These are phyloP conservation scores for Sisymbrium irio DNA, from an alignment of 345 rosid species.

Conservation along the genomic window DNA sequence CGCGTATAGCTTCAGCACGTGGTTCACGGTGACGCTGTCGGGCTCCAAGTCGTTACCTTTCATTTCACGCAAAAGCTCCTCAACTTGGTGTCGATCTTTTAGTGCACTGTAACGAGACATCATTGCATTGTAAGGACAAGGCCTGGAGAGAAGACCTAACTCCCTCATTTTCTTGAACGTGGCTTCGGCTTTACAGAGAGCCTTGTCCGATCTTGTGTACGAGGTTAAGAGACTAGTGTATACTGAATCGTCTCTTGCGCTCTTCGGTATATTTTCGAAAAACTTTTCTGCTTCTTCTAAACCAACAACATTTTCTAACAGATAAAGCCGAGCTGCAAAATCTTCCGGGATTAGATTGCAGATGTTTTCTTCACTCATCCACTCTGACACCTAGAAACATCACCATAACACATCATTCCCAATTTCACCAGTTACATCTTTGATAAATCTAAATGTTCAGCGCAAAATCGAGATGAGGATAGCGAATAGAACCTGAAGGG, in stretches of 20 bases:
- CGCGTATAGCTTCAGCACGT: not conserved
- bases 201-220: not conserved
- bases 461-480: no score
- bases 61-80: conserved; percentile 5
- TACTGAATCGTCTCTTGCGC: not conserved
- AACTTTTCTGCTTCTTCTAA: not conserved
- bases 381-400: conserved; percentile 1
- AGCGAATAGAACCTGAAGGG: not conserved
- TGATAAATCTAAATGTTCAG: no score
- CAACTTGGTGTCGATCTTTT: not conserved
- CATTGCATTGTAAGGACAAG: conserved; percentile 2
- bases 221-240: not conserved
- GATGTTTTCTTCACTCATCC: not conserved
- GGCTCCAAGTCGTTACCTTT: not conserved
- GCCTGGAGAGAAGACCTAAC: not conserved
- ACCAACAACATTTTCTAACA: not conserved
- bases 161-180: conserved; percentile 13
- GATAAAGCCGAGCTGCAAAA: no score
- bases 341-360: no score
- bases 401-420: not conserved
- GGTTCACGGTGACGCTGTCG: not conserved
- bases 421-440: no score
- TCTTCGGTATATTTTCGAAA: no score
- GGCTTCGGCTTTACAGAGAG: conserved; percentile 8
- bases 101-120: not conserved